These are phyloP conservation scores for Talaromyces funiculosus DNA, from an alignment of 2,329 filamentous ascomycete species.

Conservation along the genomic window DNA sequence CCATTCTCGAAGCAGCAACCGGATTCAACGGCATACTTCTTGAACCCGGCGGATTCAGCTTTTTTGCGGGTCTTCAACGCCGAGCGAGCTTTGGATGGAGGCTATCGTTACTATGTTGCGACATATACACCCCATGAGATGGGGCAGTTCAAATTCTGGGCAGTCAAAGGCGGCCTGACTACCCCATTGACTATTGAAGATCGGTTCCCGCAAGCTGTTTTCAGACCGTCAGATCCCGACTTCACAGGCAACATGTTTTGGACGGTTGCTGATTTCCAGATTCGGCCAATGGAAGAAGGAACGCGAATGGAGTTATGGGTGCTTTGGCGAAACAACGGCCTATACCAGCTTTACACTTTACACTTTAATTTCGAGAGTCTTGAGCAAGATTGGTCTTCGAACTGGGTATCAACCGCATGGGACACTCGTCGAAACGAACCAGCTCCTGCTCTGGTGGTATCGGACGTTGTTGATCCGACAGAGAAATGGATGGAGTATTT, in stretches of 20 bases:
- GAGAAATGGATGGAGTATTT: slow-evolving; percentile 85
- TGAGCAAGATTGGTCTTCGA: slow-evolving; percentile 55
- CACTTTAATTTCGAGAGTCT: slow-evolving; percentile 65
- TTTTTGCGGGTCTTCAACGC: slow-evolving; percentile 67
- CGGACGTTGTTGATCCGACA: slow-evolving; percentile 63
- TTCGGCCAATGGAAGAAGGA: slow-evolving; percentile 51
- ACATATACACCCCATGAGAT: slow-evolving; percentile 84
- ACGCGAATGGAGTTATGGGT: slow-evolving; percentile 63
- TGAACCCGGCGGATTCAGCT: slow-evolving; percentile 73
- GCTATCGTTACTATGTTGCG: slow-evolving; percentile 57
- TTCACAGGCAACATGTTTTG: slow-evolving; percentile 67
- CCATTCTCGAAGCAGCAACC: slow-evolving; percentile 57
- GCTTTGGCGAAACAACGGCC: slow-evolving; percentile 78
- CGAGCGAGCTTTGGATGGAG: slow-evolving; percentile 41
- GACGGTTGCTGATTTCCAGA: slow-evolving; percentile 71
- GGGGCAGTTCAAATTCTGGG: slow-evolving; percentile 94
- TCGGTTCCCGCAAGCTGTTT: slow-evolving; percentile 57
- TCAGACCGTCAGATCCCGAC: slow-evolving; percentile 60
- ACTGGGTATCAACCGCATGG: slow-evolving; percentile 65
- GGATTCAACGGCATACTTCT: slow-evolving; percentile 65
- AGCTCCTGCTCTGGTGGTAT: slow-evolving; percentile 54
- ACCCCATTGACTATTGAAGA: slow-evolving; percentile 60
- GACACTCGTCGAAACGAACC: slow-evolving; percentile 52
- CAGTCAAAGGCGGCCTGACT: slow-evolving; percentile 58
- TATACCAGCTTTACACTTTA: slow-evolving; percentile 67